These are phyloP conservation scores for Apium graveolens DNA, from an alignment of 129 eudicot species.

Conservation along the genomic window DNA sequence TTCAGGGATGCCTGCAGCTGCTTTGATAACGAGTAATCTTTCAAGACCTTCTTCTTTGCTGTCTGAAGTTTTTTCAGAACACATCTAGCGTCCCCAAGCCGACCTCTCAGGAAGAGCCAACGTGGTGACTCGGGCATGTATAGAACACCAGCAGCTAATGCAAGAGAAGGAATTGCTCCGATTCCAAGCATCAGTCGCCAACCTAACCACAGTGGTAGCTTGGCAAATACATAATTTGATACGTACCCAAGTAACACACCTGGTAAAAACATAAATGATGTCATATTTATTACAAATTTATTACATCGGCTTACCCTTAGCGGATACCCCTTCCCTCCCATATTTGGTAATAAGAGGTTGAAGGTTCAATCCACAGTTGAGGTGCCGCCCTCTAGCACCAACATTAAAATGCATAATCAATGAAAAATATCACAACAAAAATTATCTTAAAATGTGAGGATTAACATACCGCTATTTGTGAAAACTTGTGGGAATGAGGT, in stretches of 20 bases:
- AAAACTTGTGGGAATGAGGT: conserved; percentile 28
- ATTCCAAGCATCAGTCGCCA: conserved; percentile 35
- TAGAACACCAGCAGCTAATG: conserved; percentile 12
- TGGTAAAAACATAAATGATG: not conserved
- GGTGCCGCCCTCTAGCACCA: too few species aligned
- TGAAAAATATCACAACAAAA: too few species aligned
- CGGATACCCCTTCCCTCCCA: too few species aligned
- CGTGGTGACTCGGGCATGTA: conserved; percentile 30
- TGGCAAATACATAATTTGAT: conserved; percentile 23
- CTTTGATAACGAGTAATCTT: conserved; percentile 22
- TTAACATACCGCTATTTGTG: conserved; percentile 18
- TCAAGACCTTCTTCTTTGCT: conserved; percentile 7
- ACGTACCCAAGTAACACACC: conserved; percentile 24
- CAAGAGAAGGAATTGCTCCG: conserved; percentile 21
- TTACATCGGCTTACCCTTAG: too few species aligned
- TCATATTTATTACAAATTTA: too few species aligned
- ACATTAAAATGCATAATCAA: too few species aligned
- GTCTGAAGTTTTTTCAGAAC: conserved; percentile 16
- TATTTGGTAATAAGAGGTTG: too few species aligned
- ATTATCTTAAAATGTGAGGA: too few species aligned
- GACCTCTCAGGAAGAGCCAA: conserved; percentile 28
- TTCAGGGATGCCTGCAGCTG: conserved; percentile 23
- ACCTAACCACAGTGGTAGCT: conserved; percentile 16
- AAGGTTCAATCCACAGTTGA: too few species aligned
- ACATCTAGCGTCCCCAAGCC: conserved; percentile 15